Conservation (phyloP, 2,329 filamentous ascomycete genomes). For the Neurospora crassa region DNA sequence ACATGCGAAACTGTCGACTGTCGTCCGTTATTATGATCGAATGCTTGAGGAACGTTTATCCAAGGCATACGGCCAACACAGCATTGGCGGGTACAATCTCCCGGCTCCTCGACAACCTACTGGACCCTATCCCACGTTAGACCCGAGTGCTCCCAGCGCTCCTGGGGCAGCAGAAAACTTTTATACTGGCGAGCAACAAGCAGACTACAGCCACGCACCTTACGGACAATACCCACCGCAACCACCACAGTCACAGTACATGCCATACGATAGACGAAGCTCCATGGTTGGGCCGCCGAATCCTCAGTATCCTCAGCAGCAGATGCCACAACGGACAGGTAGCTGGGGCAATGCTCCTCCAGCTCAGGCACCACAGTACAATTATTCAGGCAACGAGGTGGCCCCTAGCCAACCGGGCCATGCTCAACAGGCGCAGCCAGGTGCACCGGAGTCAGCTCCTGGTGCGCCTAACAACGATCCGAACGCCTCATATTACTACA, state of each 20-base stretch:
- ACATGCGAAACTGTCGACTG: slow-evolving; percentile 89
- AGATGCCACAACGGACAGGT: slow-evolving; percentile 34
- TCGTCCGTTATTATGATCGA: slow-evolving; percentile 93
- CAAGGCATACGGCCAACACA: slow-evolving; percentile 82
- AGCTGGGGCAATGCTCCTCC: slow-evolving; percentile 40
- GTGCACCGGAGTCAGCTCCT: slow-evolving; percentile 24
- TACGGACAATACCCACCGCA: slow-evolving; percentile 42
- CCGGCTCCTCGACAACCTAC: slow-evolving; percentile 42
- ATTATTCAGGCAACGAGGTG: slow-evolving; percentile 22
- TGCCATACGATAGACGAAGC: slow-evolving; percentile 32
- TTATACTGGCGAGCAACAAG: slow-evolving; percentile 58
- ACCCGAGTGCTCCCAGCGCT: slow-evolving; percentile 38
- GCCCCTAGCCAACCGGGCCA: slow-evolving; percentile 19
- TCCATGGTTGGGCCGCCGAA: slow-evolving; percentile 30
- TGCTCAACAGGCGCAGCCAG: slow-evolving; percentile 23
- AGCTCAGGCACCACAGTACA: slow-evolving; percentile 27
- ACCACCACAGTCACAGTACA: slow-evolving; percentile 33
- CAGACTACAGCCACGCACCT: slow-evolving; percentile 33
- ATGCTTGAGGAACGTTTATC: slow-evolving; percentile 96
- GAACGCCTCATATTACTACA: slow-evolving; percentile 50
- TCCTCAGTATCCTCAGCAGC: slow-evolving; percentile 35
- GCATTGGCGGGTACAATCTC: slow-evolving; percentile 53
- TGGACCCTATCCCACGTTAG: slow-evolving; percentile 63
- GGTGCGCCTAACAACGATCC: slow-evolving; percentile 35
- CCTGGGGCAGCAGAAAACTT: slow-evolving; percentile 63